Conservation (phyloP, 108 stramenopile genomes). For the Conticribra weissflogii region DNA sequence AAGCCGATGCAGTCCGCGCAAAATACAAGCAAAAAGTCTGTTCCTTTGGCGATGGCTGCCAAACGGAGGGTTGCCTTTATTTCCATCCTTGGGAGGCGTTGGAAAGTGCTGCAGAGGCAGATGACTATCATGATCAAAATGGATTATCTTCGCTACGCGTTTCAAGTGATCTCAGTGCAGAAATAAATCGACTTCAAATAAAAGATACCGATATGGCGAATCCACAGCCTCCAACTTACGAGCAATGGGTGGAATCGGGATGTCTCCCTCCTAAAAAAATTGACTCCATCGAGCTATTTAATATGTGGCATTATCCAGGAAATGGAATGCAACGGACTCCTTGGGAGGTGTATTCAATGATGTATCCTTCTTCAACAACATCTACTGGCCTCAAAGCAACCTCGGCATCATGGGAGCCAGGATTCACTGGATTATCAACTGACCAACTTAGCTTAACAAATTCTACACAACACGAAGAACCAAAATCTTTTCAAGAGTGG, state of each 20-base stretch:
- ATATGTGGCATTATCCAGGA: slow-evolving; percentile 45
- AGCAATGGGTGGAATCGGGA: slow-evolving; percentile 43
- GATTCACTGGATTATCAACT: background rate
- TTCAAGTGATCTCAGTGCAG: background rate
- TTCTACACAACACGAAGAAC: slow-evolving; percentile 6
- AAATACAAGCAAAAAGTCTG: slow-evolving; percentile 72
- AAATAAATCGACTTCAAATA: background rate
- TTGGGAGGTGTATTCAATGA: slow-evolving; percentile 47
- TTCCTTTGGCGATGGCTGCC: slow-evolving; percentile 75
- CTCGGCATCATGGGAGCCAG: slow-evolving; percentile 30
- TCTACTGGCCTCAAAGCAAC: background rate
- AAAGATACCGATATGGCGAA: background rate
- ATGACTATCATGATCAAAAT: background rate
- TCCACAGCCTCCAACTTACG: slow-evolving; percentile 29
- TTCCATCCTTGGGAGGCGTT: slow-evolving; percentile 69
- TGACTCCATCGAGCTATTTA: slow-evolving; percentile 36
- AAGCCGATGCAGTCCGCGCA: slow-evolving; percentile 61
- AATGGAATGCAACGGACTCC: slow-evolving; percentile 55
- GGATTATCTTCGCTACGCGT: background rate
- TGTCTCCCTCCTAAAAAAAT: slow-evolving; percentile 46
- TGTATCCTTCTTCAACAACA: slow-evolving; percentile 35
- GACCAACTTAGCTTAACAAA: background rate
- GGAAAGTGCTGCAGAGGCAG: slow-evolving; percentile 18
- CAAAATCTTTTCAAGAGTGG: slow-evolving; percentile 54
- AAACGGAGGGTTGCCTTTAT: slow-evolving; percentile 81